Evolutionary conservation across 345 rosid species (phyloP).

Genomic region (Camelina sativa): DNA sequence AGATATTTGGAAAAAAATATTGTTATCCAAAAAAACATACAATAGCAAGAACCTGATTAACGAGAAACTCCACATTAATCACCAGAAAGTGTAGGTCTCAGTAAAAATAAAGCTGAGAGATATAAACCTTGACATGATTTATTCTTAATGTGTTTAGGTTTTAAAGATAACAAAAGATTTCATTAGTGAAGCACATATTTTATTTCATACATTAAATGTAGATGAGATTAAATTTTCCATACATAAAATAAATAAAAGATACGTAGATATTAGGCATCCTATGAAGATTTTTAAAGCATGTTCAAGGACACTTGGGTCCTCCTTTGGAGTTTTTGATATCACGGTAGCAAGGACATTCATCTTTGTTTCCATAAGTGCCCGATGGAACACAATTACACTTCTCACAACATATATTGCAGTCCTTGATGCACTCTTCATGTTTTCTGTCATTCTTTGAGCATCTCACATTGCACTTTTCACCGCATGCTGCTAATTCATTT

Average conservation of each 20-base stretch:
- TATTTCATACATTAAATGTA: background rate
- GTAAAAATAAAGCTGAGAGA: background rate
- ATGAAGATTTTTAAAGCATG: background rate
- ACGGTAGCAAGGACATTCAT: slow-evolving; percentile 42
- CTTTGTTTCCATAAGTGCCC: slow-evolving; percentile 29
- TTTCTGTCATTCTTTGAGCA: slow-evolving; percentile 20
- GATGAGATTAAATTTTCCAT: background rate
- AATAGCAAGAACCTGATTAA: too few relatives aligned
- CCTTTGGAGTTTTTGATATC: slow-evolving; percentile 26
- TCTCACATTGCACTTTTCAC: slow-evolving; percentile 31
- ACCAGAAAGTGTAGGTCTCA: background rate
- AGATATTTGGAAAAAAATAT: too few relatives aligned
- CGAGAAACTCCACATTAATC: too few relatives aligned
- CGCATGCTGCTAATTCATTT: slow-evolving; percentile 28
- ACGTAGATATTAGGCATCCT: background rate
- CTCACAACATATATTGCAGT: slow-evolving; percentile 37
- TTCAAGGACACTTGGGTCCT: slow-evolving; percentile 32
- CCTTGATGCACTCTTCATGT: slow-evolving; percentile 23
- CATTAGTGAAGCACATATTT: background rate
- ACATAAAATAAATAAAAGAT: background rate
- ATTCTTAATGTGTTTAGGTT: background rate
- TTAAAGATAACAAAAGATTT: background rate
- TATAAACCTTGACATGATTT: background rate
- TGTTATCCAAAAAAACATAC: too few relatives aligned
- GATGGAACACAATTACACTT: too few relatives aligned